Evolutionary conservation across 345 rosid species (phyloP), one percentile per base, ranked within the genome.

Genomic region (Pugionium dolabratum): DNA sequence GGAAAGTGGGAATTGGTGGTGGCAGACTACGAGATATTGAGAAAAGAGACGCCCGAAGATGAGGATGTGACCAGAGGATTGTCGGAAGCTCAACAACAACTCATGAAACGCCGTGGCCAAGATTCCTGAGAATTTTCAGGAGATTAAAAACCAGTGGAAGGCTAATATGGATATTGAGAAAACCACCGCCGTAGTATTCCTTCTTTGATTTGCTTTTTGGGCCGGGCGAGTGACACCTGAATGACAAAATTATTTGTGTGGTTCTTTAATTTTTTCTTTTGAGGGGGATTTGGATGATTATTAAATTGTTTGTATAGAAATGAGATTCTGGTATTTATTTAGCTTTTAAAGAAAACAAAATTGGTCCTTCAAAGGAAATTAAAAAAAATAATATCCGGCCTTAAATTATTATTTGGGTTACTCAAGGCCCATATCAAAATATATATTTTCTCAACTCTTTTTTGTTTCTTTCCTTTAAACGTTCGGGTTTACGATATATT

Each of bases 21-120:
- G 11, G 81, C 79, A 58, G 99, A 94, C 70, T 94, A 85, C 7
- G 93, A 86, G 72, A 66, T 80, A 7, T 70, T 90, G 82, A 77
- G 35, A 26, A 81, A 47, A 57, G 88, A 86, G 65, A 58, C 79
- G 10, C 89, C 89, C 0, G 97, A 82, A 1, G 85, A 88, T 60
- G 93, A 88, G 47, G 89, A 85, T 55, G 86, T 86, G 47, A 54
- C 8, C 5, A 72, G 67, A 59, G 86, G 79, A 0, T 80, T 88
- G 54, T 63, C 66, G 4, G 88, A 88, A 39, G 96, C 83, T 42
- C 77, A 73, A 65, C 59, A 64, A 49, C 81, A 84, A 54, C 83
- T 86, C 11, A 64, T 72, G 73, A 81, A 72, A 71, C 79, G 77
- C 36, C 68, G 63, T 33, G 83, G 79, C 4, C 80, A 60, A 26